phyloP scores from a whole-genome alignment of 129 eudicot species.

The Glebionis coronaria region DNA sequence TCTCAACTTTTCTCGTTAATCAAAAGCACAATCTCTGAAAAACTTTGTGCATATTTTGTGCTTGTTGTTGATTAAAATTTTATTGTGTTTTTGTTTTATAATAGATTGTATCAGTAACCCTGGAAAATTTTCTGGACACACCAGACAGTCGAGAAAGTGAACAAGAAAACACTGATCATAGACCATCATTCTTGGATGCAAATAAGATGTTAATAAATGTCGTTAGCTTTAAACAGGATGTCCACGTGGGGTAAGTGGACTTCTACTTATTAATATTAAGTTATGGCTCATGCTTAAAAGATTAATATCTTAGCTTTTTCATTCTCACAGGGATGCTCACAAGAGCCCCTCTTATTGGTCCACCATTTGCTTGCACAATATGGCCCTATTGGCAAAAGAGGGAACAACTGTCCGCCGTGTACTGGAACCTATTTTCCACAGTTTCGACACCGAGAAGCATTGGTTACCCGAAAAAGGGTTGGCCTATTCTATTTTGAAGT shows the following conservation, averaged over 20 bases:
- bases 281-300: slow-evolving; percentile 2
- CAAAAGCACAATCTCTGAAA: neutral
- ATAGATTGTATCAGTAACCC: slow-evolving; percentile 77
- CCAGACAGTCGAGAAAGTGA: slow-evolving; percentile 35
- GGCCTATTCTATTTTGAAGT: slow-evolving; percentile 58
- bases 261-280: neutral
- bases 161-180: slow-evolving; percentile 28
- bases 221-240: slow-evolving; percentile 34
- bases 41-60: slow-evolving; percentile 7
- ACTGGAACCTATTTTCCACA: slow-evolving; percentile 67
- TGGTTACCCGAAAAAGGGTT: slow-evolving; percentile 71
- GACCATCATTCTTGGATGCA: slow-evolving; percentile 38
- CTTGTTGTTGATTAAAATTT: slow-evolving; percentile 6
- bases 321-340: slow-evolving; percentile 48
- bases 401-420: slow-evolving; percentile 78
- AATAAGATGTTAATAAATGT: slow-evolving; percentile 38
- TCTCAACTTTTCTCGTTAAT: neutral
- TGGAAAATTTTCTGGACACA: slow-evolving; percentile 67
- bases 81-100: slow-evolving; percentile 29
- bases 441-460: slow-evolving; percentile 61
- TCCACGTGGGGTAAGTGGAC: slow-evolving; percentile 38
- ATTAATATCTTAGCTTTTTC: neutral
- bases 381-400: slow-evolving; percentile 67
- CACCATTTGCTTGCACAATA: slow-evolving; percentile 72
- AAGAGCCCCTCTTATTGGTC: slow-evolving; percentile 75